phyloP scores from a whole-genome alignment of 495 filamentous ascomycete species.

The Tuber aestivum region DNA sequence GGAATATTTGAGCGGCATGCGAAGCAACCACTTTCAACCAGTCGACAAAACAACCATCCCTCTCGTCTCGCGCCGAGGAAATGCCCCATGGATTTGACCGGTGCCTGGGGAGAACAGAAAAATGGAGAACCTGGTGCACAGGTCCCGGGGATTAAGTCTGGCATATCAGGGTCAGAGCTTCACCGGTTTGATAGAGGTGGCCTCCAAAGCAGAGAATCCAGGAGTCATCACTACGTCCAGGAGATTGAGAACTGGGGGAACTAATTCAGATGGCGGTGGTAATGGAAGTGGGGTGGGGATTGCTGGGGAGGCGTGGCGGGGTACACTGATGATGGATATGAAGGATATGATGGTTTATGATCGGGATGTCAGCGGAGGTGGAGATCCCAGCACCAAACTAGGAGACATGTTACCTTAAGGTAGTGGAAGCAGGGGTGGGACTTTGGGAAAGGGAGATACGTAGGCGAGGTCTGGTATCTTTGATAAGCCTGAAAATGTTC shows the following conservation, averaged over 20 bases:
- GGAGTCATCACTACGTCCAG: conserved; percentile 77
- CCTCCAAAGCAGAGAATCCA: conserved; percentile 72
- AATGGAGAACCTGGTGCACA: conserved; percentile 48
- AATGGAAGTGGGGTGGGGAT: conserved; percentile 26
- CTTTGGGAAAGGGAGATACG: too few relatives aligned
- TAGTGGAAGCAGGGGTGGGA: too few relatives aligned
- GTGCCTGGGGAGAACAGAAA: conserved; percentile 45
- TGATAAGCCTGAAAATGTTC: too few relatives aligned
- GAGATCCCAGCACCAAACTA: too few relatives aligned
- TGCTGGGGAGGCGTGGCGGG: conserved; percentile 22
- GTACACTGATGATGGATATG: neutral
- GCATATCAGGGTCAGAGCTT: conserved; percentile 50
- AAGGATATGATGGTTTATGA: neutral
- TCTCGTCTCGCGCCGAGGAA: conserved; percentile 71
- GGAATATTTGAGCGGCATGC: conserved; percentile 55
- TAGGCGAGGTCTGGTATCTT: too few relatives aligned
- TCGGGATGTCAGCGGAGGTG: too few relatives aligned
- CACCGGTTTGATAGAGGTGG: conserved; percentile 70
- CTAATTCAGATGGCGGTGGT: neutral
- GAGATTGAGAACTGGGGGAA: too few relatives aligned
- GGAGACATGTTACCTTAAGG: too few relatives aligned
- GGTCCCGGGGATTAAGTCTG: conserved; percentile 51
- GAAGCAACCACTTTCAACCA: conserved; percentile 77
- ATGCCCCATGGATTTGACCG: conserved; percentile 72
- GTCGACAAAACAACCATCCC: conserved; percentile 83